phyloP scores from a whole-genome alignment of 164 flowering plant species.

The Umbilicus rupestris region DNA sequence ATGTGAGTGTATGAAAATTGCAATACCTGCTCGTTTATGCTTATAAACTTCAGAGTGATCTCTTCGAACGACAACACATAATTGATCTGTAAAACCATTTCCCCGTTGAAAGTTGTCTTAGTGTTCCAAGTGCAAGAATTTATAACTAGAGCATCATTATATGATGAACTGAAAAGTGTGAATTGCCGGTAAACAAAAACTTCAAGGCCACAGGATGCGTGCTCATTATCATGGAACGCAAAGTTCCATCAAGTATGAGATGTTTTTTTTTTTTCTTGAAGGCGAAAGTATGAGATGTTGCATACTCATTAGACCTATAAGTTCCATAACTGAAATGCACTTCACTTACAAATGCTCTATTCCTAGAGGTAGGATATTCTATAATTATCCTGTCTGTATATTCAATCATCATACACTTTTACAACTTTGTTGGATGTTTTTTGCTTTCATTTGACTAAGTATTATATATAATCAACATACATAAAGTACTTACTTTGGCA shows the following conservation, averaged over 20 bases:
- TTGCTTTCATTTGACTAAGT: not conserved
- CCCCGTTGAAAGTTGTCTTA: not conserved
- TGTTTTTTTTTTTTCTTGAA: no score
- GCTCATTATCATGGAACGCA: no score
- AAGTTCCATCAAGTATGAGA: not conserved
- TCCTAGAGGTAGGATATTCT: not conserved
- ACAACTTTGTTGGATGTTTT: not conserved
- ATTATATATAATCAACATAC: not conserved
- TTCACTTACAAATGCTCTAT: not conserved
- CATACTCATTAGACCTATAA: no score
- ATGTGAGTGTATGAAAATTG: not conserved
- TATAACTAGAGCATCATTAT: not conserved
- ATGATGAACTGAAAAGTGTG: not conserved
- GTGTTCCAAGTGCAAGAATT: not conserved
- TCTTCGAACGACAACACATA: conserved; percentile 92
- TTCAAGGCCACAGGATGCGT: not conserved
- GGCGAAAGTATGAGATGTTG: no score
- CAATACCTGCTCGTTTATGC: conserved; percentile 72
- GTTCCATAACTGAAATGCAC: no score
- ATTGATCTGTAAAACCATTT: conserved; percentile 53
- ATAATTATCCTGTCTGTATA: not conserved
- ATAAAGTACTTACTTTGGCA: conserved; percentile 60
- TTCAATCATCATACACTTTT: no score
- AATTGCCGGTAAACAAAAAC: not conserved
- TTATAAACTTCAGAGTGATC: conserved; percentile 86